Conservation (phyloP, 495 filamentous ascomycete species). For the Amphirosellinia nigrospora region DNA sequence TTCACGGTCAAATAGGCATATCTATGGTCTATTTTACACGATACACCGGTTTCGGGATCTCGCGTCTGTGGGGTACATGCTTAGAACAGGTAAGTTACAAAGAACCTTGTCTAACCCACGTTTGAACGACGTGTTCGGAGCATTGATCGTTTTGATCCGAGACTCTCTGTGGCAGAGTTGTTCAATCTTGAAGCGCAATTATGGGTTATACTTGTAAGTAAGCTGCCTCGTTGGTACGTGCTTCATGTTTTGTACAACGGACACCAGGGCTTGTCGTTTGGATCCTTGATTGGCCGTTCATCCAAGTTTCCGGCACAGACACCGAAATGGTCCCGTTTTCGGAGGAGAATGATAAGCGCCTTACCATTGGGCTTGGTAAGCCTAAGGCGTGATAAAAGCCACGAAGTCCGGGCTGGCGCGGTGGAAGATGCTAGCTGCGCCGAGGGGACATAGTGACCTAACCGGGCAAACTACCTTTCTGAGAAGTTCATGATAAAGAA, state of each 20-base stretch:
- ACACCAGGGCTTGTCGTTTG: not conserved
- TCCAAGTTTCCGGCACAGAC: not conserved
- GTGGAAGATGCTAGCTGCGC: slow-evolving; percentile 14
- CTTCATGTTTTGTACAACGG: not conserved
- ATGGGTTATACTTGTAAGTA: not conserved
- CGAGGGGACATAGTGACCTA: slow-evolving; percentile 22
- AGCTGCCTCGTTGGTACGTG: not conserved
- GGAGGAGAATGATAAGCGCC: slow-evolving; percentile 21
- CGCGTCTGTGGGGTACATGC: slow-evolving; percentile 28
- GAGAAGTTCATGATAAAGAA: slow-evolving; percentile 18
- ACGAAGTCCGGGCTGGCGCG: not conserved
- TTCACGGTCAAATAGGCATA: slow-evolving; percentile 19
- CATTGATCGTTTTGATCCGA: not conserved
- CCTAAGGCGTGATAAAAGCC: not conserved
- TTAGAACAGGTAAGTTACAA: slow-evolving; percentile 13
- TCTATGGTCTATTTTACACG: slow-evolving; percentile 14
- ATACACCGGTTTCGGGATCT: slow-evolving; percentile 29
- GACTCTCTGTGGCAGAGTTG: not conserved
- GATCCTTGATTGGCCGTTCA: not conserved
- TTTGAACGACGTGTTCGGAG: slow-evolving; percentile 18
- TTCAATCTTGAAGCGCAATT: not conserved
- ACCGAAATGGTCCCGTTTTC: slow-evolving; percentile 18
- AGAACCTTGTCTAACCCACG: slow-evolving; percentile 12
- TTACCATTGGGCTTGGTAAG: slow-evolving; percentile 21
- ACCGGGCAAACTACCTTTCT: slow-evolving; percentile 20